Percentiles rank a stretch among this genome's conserved stretches.
These are phyloP conservation scores for Blastobotrys muscicola DNA, from an alignment of 805 yeast species.

Conservation along the genomic window DNA sequence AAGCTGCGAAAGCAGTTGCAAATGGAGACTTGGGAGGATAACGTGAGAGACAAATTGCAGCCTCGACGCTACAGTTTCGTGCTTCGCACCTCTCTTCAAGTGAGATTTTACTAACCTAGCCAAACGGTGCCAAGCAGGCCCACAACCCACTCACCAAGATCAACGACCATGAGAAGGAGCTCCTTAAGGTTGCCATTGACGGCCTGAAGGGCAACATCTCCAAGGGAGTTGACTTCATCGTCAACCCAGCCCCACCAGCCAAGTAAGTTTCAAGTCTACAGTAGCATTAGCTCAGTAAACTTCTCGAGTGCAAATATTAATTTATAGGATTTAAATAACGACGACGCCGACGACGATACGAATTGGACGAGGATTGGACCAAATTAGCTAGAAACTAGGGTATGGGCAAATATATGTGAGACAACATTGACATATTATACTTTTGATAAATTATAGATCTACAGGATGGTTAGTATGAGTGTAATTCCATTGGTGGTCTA, in stretches of 20 bases:
- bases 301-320: background rate
- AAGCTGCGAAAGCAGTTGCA: background rate
- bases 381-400: background rate
- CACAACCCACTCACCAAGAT: constrained; percentile 59
- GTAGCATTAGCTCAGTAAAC: background rate
- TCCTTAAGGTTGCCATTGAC: constrained; percentile 75
- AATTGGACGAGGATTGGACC: background rate
- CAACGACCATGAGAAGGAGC: constrained; percentile 70
- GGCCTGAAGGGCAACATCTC: constrained; percentile 83
- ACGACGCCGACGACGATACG: background rate
- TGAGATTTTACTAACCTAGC: constrained; percentile 17
- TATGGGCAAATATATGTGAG: background rate
- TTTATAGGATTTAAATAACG: background rate
- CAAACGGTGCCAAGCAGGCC: constrained; percentile 58
- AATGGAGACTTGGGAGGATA: no score
- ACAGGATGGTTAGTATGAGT: no score
- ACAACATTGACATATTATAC: background rate
- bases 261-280: constrained; percentile 19
- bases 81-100: background rate
- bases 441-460: no score
- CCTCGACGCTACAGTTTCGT: no score
- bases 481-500: no score
- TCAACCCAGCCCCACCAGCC: constrained; percentile 18
- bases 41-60: no score
- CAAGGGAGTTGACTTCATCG: constrained; percentile 85